Evolutionary conservation across 1,284 basidiomycete species (phyloP).

Genomic region (Marasmius sp.): DNA sequence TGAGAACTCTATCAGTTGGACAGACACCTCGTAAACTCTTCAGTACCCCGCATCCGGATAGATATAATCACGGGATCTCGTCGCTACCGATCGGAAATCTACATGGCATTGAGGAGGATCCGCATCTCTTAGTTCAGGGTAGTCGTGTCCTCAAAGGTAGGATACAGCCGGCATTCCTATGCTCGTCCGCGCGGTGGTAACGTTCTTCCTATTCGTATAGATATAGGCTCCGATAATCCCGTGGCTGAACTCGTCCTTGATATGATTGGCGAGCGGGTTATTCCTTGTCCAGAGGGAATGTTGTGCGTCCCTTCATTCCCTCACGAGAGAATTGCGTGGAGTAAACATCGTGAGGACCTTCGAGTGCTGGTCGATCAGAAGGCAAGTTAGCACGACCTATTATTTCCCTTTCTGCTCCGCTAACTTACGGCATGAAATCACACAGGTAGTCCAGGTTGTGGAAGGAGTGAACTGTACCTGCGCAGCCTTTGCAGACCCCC

Average conservation of each 20-base stretch:
- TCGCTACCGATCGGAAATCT: conserved; percentile 69
- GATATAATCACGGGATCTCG: conserved; percentile 68
- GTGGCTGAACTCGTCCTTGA: conserved; percentile 60
- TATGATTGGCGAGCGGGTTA: conserved; percentile 57
- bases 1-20: conserved; percentile 55
- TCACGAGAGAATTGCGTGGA: conserved; percentile 74
- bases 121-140: conserved; percentile 61
- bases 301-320: conserved; percentile 60
- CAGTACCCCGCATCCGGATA: conserved; percentile 73
- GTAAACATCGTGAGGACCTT: conserved; percentile 40
- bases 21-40: conserved; percentile 93
- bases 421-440: background rate
- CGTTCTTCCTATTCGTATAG: conserved; percentile 31
- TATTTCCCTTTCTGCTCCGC: conserved; percentile 7
- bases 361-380: conserved; percentile 63
- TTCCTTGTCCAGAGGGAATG: conserved; percentile 61
- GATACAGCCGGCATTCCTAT: conserved; percentile 13
- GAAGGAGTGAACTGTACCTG: conserved; percentile 75
- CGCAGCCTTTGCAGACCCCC: conserved; percentile 73
- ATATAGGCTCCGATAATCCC: conserved; percentile 43
- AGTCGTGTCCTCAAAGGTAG: conserved; percentile 59
- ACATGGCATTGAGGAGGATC: conserved; percentile 82
- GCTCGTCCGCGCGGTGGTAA: conserved; percentile 21
- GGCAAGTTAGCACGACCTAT: conserved; percentile 34
- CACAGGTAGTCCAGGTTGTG: conserved; percentile 70